phyloP scores from a whole-genome alignment of 2,329 filamentous ascomycete species.

The Arthrobotrys conoides region DNA sequence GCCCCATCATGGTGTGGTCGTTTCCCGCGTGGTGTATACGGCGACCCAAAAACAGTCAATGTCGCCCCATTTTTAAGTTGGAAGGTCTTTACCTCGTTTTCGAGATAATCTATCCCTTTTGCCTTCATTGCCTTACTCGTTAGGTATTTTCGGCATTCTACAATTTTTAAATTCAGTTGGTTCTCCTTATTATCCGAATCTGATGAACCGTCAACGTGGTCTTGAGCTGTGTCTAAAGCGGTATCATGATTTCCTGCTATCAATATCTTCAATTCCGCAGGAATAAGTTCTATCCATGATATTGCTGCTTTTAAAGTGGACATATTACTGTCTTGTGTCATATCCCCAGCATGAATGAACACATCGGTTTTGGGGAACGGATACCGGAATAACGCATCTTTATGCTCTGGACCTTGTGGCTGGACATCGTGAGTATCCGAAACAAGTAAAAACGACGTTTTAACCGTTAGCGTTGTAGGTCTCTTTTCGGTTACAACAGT shows the following conservation, averaged over 20 bases:
- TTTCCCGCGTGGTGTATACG: conserved; percentile 35
- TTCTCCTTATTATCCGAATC: conserved; percentile 72
- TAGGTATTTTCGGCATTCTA: conserved; percentile 73
- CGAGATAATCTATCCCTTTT: conserved; percentile 75
- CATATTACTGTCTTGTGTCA: conserved; percentile 79
- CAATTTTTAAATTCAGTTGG: conserved; percentile 60
- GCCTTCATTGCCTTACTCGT: conserved; percentile 65
- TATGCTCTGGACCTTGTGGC: conserved; percentile 15
- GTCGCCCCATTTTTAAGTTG: conserved; percentile 71
- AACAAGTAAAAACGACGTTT: conserved; percentile 66
- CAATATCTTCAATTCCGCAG: conserved; percentile 74
- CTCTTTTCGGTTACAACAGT: neutral
- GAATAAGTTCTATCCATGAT: conserved; percentile 77
- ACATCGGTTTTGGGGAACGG: conserved; percentile 78
- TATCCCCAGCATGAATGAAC: conserved; percentile 81
- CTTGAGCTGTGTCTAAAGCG: conserved; percentile 72
- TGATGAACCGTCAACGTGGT: conserved; percentile 71
- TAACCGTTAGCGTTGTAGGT: conserved; percentile 19
- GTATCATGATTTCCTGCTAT: conserved; percentile 80
- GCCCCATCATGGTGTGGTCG: conserved; percentile 46
- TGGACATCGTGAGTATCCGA: conserved; percentile 79
- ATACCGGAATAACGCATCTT: conserved; percentile 29
- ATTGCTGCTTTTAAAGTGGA: conserved; percentile 73
- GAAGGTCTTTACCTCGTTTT: conserved; percentile 73
- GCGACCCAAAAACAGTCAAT: conserved; percentile 71